Base-by-base conservation (phyloP, 1,139 yeast genomes). In the Yamadazyma taylorii region DNA sequence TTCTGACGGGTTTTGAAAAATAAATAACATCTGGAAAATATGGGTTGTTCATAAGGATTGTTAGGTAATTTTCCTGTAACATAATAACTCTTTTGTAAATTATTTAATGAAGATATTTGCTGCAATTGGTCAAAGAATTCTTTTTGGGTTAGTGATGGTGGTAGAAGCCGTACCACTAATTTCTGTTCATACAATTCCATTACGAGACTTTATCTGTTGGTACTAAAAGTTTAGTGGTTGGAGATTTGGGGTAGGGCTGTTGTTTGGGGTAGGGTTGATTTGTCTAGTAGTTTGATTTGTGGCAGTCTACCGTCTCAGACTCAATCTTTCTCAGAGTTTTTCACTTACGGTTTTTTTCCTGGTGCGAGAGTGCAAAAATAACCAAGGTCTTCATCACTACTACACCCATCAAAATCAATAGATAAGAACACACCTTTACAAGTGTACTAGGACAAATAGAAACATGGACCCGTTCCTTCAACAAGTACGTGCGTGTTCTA, bases 1-100 rank as follows among this genome's bases (percentile, higher is more conserved):
- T 23, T 34, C 1, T 24, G 33, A 31, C 45, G 44, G 22, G 40
- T 42, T 19, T 47, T 45, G 37, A 63, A 56, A 7, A 36, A 38
- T 11, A 62, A 31, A 37, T 62, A 63, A 14, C 61, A 62, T 34
- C 65, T 45, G 1, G 66, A 58, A 35, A 52, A 60, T 2, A 39
- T 45, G 0, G 66, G 66, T 8, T 38, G 36, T 34, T 61, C 63
- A 36, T 46, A 61, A 2, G 61, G 60, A 23, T 45, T 47, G 7
- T 32, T 26, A 2, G 56, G 46, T 8, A 40, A 38, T 14, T 34
- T 34, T n/a, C 61, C 61, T 24, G 32, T 33, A 2, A 55, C 54
- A 38, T 53, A 56, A 30, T 55, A 53, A 15, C 45, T 40, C 25
- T 29, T 39, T 24, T 33, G 24, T 8, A 40, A 12, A 15, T 25